Evolutionary conservation across 495 filamentous ascomycete genomes (phyloP), one percentile per base, ranked within the genome.

Genomic region (Tuber aestivum): DNA sequence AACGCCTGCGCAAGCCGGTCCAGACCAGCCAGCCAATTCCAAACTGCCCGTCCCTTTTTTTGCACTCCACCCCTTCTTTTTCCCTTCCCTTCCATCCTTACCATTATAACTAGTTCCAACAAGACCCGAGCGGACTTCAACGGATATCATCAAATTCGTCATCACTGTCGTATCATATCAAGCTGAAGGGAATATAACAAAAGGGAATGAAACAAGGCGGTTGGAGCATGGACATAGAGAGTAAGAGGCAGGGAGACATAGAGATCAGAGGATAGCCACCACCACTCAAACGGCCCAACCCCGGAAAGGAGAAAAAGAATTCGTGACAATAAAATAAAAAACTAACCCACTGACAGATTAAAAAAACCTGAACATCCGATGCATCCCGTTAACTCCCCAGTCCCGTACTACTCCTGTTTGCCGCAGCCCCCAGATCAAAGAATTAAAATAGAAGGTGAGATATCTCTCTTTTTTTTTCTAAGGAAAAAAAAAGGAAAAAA

Each of bases 401-500:
- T 40, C 41, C 72, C 1, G 38, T n/a, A 18, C 41, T 70, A 70
- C 72, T 70, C 41, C 23, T 73, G 72, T 40, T 48, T 48, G n/a
- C 41, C 69, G 20, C 69, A 27, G 20, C 56, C 56, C 56, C 56
- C 56, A 65, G 35, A 65, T 35, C 56, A 65, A 65, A 65, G 41
- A 70, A 48, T 76, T 41, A 74, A 68, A 40, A 38, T 23, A 8
- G 45, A 42, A 40, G 41, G 32, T 40, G 41, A 41, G 32, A 70
- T 41, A 9, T 61, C 16, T 72, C 21, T 37, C 27, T 71, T 20
- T 40, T 32, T 72, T 32, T 35, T 40, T 75, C n/a, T n/a, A n/a
- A n/a, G n/a, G n/a, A n/a, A n/a, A n/a, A n/a, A n/a, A 70, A 69
- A 75, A 45, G 76, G 70, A 70, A 45, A 45, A 73, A 70, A 41